A percentile compares a stretch with the other conserved stretches of the same genome.
phyloP scores from a whole-genome alignment of 2,329 filamentous ascomycete genomes.

The Neofusicoccum laricinum region DNA sequence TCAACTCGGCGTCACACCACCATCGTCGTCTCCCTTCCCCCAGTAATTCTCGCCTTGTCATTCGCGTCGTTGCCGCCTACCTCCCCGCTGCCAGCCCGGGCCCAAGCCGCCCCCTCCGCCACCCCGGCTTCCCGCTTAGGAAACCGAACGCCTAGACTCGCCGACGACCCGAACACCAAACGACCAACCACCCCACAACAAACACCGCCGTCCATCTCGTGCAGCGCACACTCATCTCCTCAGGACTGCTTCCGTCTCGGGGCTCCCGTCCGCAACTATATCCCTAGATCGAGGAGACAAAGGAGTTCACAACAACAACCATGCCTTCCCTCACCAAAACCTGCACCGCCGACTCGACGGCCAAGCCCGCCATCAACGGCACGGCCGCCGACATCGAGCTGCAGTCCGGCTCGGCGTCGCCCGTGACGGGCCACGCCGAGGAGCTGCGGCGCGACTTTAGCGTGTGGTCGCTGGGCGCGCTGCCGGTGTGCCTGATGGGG shows the following conservation, averaged over 20 bases:
- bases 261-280: background rate
- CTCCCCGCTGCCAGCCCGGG: background rate
- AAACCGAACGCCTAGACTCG: background rate
- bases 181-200: background rate
- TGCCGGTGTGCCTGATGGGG: slow-evolving; percentile 50
- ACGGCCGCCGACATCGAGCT: background rate
- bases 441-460: slow-evolving; percentile 39
- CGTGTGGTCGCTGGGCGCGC: slow-evolving; percentile 42
- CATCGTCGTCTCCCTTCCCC: background rate
- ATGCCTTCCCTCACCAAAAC: background rate
- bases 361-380: background rate
- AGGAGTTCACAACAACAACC: background rate
- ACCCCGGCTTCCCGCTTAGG: slow-evolving; percentile 8
- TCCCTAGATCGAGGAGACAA: background rate
- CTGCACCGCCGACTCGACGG: background rate
- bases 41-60: background rate
- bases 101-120: background rate
- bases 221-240: background rate
- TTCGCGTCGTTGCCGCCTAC: background rate
- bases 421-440: slow-evolving; percentile 21
- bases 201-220: background rate
- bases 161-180: background rate
- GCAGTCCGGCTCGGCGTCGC: background rate
- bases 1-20: background rate
- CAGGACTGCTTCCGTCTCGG: no score